A percentile compares a stretch with the other conserved stretches of the same genome.
phyloP scores from a whole-genome alignment of 441 rosid species.

The Sinapis alba region DNA sequence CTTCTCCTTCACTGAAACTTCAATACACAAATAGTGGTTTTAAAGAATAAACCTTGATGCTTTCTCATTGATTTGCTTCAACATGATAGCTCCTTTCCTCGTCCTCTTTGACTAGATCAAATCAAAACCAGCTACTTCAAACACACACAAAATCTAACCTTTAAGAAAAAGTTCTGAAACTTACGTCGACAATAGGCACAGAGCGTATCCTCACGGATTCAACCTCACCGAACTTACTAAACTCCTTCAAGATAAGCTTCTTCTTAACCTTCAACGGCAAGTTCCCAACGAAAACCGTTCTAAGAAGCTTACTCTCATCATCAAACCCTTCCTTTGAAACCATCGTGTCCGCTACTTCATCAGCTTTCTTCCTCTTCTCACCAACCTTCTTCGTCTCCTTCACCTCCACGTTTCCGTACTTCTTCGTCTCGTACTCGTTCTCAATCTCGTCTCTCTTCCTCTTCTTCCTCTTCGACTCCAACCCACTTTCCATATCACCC shows the following conservation, averaged over 20 bases:
- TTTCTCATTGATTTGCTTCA: conserved; percentile 76
- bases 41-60: conserved; percentile 64
- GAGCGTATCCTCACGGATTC: conserved; percentile 95
- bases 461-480: conserved; percentile 54
- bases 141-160: neutral
- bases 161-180: conserved; percentile 28
- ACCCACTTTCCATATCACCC: conserved; percentile 9
- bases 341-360: conserved; percentile 44
- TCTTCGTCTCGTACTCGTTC: conserved; percentile 69
- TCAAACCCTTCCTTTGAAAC: conserved; percentile 77
- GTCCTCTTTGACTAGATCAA: conserved; percentile 77
- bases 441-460: conserved; percentile 95
- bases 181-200: conserved; percentile 78
- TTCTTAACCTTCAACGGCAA: conserved; percentile 86
- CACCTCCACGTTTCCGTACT: conserved; percentile 55
- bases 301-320: conserved; percentile 80
- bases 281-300: conserved; percentile 96
- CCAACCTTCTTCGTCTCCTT: conserved; percentile 59
- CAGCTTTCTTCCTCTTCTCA: conserved; percentile 61
- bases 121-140: conserved; percentile 24
- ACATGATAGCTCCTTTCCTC: conserved; percentile 75
- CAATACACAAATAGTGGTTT: neutral
- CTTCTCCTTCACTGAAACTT: neutral
- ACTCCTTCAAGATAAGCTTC: conserved; percentile 72
- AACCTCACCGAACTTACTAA: conserved; percentile 76